Evolutionary conservation across 2,329 filamentous ascomycete species (phyloP).

Genomic region (Aspergillus ustus): DNA sequence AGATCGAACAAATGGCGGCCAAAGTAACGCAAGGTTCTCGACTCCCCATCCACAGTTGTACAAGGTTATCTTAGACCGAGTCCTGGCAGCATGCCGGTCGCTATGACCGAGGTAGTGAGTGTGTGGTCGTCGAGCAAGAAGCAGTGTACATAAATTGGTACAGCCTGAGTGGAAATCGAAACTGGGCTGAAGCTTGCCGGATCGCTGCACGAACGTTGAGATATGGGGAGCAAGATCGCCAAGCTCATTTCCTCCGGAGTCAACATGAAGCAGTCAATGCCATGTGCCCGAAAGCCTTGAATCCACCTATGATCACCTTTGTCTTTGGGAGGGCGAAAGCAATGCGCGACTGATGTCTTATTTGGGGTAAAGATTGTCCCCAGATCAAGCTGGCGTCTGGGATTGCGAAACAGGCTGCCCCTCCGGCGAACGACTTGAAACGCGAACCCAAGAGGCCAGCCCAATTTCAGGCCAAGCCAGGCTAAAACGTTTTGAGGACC

Average conservation of each 20-base stretch:
- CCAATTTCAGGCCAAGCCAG: background rate
- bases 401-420: background rate
- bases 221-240: slow-evolving; percentile 3
- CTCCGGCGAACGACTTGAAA: background rate
- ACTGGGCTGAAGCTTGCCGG: background rate
- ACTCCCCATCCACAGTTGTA: background rate
- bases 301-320: background rate
- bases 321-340: background rate
- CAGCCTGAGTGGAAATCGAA: background rate
- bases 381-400: background rate
- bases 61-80: background rate
- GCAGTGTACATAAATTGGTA: background rate
- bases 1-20: background rate
- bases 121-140: background rate
- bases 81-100: background rate
- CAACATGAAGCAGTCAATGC: background rate
- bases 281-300: background rate
- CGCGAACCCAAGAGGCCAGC: background rate
- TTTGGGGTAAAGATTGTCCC: background rate
- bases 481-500: background rate
- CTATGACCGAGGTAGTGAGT: background rate
- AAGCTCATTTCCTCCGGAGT: background rate
- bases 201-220: slow-evolving; percentile 11
- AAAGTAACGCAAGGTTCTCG: background rate
- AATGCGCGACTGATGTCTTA: background rate